Conservation (phyloP, 2,329 filamentous ascomycete genomes). For the Phoma sp. region DNA sequence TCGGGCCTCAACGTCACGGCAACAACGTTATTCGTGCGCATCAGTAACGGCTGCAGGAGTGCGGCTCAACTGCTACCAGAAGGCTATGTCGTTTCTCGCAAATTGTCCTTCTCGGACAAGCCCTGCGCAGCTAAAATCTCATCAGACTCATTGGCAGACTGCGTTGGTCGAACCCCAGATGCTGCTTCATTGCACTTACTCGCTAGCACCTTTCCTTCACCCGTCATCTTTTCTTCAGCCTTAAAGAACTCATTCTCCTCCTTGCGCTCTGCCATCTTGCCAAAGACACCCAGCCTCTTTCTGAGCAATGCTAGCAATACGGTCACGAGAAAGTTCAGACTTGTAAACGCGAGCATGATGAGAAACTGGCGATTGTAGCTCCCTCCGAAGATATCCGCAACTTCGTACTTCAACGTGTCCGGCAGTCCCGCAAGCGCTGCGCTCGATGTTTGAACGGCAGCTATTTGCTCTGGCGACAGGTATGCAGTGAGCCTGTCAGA, state of each 20-base stretch:
- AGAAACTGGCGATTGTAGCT: constrained; percentile 45
- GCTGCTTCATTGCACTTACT: background rate
- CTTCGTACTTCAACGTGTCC: constrained; percentile 15
- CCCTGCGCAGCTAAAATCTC: background rate
- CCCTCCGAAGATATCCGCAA: constrained; percentile 37
- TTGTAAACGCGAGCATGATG: constrained; percentile 37
- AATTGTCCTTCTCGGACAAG: background rate
- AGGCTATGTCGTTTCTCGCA: background rate
- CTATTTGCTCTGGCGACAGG: constrained; percentile 32
- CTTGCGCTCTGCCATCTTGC: constrained; percentile 24
- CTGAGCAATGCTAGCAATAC: constrained; percentile 28
- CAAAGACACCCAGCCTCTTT: constrained; percentile 35
- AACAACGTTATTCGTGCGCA: too few species aligned
- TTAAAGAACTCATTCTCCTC: constrained; percentile 38
- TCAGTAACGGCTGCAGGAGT: too few species aligned
- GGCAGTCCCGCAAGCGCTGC: constrained; percentile 26
- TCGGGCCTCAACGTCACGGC: too few species aligned
- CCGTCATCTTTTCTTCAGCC: constrained; percentile 4
- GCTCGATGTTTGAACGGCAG: constrained; percentile 27
- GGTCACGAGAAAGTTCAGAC: constrained; percentile 33
- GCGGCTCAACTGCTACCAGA: background rate
- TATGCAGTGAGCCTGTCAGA: constrained; percentile 24
- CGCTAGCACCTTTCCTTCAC: background rate
- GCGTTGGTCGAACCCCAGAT: background rate
- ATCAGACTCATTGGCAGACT: background rate